A percentile compares a stretch with the other conserved stretches of the same genome.
Conservation (phyloP, 345 rosid species). For the sweet orange (Citrus sinensis) region DNA sequence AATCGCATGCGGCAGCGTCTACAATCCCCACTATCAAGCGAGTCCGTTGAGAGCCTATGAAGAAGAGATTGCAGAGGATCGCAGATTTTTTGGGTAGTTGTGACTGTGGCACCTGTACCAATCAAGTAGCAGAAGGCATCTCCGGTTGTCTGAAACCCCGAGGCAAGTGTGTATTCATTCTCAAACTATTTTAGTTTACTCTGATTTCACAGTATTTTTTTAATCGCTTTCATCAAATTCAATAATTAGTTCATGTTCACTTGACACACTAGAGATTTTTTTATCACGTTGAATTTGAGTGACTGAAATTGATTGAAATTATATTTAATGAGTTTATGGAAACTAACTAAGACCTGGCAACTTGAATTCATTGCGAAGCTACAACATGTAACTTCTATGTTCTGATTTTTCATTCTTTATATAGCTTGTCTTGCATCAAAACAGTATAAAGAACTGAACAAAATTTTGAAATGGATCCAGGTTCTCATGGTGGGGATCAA, state of each 20-base stretch:
- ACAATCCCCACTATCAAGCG: neutral
- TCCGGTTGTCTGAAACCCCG: conserved; percentile 14
- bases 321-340: neutral
- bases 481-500: conserved; percentile 19
- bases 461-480: conserved; percentile 20
- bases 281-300: conserved; percentile 8
- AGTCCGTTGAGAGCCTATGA: conserved; percentile 31
- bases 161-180: conserved; percentile 12
- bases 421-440: neutral
- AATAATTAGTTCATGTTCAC: neutral
- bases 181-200: neutral
- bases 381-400: neutral
- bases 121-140: conserved; percentile 6
- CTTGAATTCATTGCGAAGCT: neutral
- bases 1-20: neutral
- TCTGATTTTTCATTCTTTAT: neutral
- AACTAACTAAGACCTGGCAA: neutral
- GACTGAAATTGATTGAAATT: conserved; percentile 9
- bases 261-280: neutral
- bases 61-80: conserved; percentile 32
- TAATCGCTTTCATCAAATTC: conserved; percentile 16
- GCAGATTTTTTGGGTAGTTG: conserved; percentile 31
- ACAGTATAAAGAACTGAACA: neutral
- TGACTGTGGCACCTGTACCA: conserved; percentile 23
- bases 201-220: neutral